Evolutionary conservation across 1,284 basidiomycete genomes (phyloP).

Genomic region (Moesziomyces aphidis): DNA sequence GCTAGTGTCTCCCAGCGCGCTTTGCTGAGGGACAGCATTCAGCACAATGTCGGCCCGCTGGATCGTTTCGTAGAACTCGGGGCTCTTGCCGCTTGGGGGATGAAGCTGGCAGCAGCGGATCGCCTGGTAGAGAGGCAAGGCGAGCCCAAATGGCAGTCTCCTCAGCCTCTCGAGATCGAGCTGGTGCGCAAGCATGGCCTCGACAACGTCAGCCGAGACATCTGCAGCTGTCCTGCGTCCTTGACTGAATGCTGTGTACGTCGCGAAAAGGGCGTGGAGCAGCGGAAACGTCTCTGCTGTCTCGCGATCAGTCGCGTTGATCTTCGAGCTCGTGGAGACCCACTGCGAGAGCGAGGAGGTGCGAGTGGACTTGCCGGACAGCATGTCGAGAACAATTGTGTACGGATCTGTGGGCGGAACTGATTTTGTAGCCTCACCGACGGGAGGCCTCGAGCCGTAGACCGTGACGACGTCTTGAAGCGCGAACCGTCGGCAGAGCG

Average conservation of each 20-base stretch:
- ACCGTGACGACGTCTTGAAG: not conserved
- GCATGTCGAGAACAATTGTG: constrained; percentile 10
- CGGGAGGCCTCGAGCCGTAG: not conserved
- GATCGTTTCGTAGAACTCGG: constrained; percentile 79
- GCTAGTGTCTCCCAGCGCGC: constrained; percentile 12
- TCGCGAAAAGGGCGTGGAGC: constrained; percentile 14
- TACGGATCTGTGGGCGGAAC: constrained; percentile 20
- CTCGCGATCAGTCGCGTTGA: not conserved
- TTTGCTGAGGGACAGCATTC: constrained; percentile 19
- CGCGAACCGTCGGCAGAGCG: constrained; percentile 10
- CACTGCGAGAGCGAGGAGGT: constrained; percentile 10
- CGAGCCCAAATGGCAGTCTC: constrained; percentile 76
- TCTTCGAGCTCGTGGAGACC: constrained; percentile 1
- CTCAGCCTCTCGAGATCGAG: constrained; percentile 72
- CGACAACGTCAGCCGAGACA: constrained; percentile 71
- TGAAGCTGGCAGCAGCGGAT: constrained; percentile 81
- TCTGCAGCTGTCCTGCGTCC: not conserved
- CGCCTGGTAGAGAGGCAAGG: constrained; percentile 84
- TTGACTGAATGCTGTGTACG: constrained; percentile 14
- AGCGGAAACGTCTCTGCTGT: constrained; percentile 11
- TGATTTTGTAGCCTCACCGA: not conserved
- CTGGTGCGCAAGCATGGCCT: constrained; percentile 73
- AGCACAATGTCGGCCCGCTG: constrained; percentile 79
- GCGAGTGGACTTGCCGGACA: not conserved
- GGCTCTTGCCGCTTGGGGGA: constrained; percentile 79